A percentile compares a stretch with the other conserved stretches of the same genome.
Conservation (phyloP, 257 asterid genomes). For the Ballota nigra region DNA sequence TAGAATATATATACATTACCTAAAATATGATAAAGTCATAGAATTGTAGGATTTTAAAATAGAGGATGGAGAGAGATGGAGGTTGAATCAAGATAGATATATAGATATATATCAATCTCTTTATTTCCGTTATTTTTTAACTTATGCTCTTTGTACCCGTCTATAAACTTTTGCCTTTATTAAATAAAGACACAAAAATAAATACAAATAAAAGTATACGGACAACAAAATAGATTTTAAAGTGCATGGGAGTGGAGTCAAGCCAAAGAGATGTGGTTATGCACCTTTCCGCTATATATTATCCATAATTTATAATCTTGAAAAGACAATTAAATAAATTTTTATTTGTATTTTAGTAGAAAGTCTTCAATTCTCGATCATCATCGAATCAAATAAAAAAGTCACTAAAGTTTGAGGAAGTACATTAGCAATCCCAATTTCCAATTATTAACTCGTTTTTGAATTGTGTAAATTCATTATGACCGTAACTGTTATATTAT, state of each 20-base stretch:
- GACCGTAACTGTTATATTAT: too few species aligned
- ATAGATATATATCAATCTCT: too few species aligned
- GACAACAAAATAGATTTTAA: neutral
- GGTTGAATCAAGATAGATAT: too few species aligned
- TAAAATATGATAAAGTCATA: too few species aligned
- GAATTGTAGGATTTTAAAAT: too few species aligned
- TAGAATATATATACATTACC: too few species aligned
- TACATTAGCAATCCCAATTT: neutral
- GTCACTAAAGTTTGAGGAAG: too few species aligned
- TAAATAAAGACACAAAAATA: neutral
- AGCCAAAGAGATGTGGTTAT: neutral
- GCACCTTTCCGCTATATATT: neutral
- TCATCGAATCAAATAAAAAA: too few species aligned
- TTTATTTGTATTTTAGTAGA: too few species aligned
- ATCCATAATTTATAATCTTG: too few species aligned
- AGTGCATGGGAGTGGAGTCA: neutral
- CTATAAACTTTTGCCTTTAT: neutral
- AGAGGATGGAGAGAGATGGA: too few species aligned
- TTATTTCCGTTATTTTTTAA: neutral
- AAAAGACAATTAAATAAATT: neutral
- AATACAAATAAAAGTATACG: neutral
- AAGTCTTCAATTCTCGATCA: neutral
- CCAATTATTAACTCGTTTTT: neutral
- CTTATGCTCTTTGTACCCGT: neutral
- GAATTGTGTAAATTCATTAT: neutral